These are phyloP conservation scores for Hirsutella rhossiliensis DNA, from an alignment of 2,329 filamentous ascomycete species.

Conservation along the genomic window DNA sequence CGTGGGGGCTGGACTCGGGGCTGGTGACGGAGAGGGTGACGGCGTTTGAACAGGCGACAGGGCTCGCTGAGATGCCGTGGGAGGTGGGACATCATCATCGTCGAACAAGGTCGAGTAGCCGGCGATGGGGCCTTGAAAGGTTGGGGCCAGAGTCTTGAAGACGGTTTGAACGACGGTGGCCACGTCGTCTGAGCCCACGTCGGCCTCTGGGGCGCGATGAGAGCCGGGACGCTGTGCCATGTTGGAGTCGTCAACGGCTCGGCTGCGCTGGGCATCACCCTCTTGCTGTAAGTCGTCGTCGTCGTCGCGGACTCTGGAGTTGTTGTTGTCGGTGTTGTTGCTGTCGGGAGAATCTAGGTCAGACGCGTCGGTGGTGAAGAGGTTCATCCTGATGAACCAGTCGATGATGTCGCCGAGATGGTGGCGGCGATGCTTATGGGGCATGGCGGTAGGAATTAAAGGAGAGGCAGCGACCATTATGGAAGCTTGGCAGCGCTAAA, in stretches of 20 bases:
- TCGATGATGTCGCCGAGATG: conserved; percentile 1
- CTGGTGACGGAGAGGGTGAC: background rate
- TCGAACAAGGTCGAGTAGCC: conserved; percentile 25
- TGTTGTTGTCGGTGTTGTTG: too few species aligned
- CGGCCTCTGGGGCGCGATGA: background rate
- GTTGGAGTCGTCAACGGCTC: background rate
- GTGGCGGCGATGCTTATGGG: conserved; percentile 5
- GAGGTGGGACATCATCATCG: conserved; percentile 2
- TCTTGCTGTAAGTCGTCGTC: background rate
- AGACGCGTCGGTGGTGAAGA: background rate
- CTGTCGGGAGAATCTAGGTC: too few species aligned
- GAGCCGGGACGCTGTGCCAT: background rate
- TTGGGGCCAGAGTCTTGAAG: conserved; percentile 27
- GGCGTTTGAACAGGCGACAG: background rate
- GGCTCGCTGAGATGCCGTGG: background rate
- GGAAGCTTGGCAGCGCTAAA: background rate
- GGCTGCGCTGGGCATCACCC: background rate
- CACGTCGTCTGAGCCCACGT: background rate
- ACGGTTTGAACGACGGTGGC: conserved; percentile 21
- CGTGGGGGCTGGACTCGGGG: background rate
- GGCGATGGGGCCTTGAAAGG: conserved; percentile 28
- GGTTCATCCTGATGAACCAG: background rate
- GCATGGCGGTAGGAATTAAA: background rate
- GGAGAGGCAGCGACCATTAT: background rate
- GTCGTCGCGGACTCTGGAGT: background rate